Percentiles rank a stretch among this genome's conserved stretches.
Evolutionary conservation across 2,329 filamentous ascomycete genomes (phyloP).

Genomic region (Alternaria conjuncta): DNA sequence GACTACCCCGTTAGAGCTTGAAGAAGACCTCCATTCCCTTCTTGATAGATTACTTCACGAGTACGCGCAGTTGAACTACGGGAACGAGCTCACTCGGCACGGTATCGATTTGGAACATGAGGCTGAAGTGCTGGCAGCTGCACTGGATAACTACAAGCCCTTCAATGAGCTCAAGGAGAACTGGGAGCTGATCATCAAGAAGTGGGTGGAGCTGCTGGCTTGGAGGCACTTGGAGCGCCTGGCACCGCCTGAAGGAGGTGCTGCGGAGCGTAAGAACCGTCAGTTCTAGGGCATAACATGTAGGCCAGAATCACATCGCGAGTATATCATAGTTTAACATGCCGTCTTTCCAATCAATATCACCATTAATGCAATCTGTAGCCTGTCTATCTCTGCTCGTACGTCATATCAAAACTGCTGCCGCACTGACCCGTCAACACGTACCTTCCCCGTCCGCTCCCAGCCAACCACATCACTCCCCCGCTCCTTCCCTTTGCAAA

Average conservation of each 20-base stretch:
- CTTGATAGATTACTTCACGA: background rate
- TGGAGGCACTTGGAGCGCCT: slow-evolving; percentile 17
- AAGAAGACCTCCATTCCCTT: slow-evolving; percentile 1
- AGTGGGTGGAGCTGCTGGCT: slow-evolving; percentile 12
- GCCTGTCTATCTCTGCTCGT: background rate
- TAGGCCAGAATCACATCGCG: background rate
- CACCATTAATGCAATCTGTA: background rate
- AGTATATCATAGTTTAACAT: background rate
- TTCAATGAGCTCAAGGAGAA: slow-evolving; percentile 3
- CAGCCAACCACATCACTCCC: background rate
- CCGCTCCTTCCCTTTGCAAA: background rate
- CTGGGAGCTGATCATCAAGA: slow-evolving; percentile 5
- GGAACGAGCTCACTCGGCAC: background rate
- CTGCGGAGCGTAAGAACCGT: background rate
- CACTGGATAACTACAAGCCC: background rate
- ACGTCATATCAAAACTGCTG: background rate
- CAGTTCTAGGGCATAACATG: background rate
- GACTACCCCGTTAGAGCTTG: slow-evolving; percentile 8
- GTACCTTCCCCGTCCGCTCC: background rate
- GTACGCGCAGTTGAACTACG: background rate
- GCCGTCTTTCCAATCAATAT: background rate
- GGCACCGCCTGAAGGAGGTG: slow-evolving; percentile 1
- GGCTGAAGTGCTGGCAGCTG: background rate
- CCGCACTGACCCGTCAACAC: background rate
- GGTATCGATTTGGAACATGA: background rate